A percentile compares a stretch with the other conserved stretches of the same genome.
Conservation (phyloP, 768 basidiomycete genomes). For the Saitozyma sp. region DNA sequence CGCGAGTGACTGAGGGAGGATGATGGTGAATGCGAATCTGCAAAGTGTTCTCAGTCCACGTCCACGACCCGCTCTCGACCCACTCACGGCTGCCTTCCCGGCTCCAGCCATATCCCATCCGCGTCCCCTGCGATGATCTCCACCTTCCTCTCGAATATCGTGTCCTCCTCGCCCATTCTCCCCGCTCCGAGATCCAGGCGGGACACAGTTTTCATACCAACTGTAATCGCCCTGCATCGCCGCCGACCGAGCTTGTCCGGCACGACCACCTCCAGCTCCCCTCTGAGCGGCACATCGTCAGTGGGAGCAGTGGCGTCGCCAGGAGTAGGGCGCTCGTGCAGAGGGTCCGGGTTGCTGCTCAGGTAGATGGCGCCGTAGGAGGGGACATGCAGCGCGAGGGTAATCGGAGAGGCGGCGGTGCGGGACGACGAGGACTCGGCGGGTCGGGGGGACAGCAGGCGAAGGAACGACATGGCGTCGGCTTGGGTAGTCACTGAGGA, state of each 20-base stretch:
- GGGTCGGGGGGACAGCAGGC: neutral
- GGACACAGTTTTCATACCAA: slow-evolving; percentile 20
- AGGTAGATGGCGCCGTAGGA: neutral
- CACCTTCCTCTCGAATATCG: slow-evolving; percentile 33
- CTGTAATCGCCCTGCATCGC: slow-evolving; percentile 21
- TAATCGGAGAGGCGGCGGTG: neutral
- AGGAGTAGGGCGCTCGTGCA: neutral
- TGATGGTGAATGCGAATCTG: slow-evolving; percentile 39
- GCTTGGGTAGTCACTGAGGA: neutral
- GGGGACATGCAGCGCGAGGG: neutral
- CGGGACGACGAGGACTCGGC: neutral
- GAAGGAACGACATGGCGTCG: neutral
- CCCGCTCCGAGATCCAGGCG: slow-evolving; percentile 20
- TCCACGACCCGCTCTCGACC: neutral
- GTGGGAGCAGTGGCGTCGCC: slow-evolving; percentile 12
- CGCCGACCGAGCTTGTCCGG: slow-evolving; percentile 5
- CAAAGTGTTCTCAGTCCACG: neutral
- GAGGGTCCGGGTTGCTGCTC: neutral
- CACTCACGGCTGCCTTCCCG: slow-evolving; percentile 35
- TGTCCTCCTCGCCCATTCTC: slow-evolving; percentile 30
- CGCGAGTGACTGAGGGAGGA: slow-evolving; percentile 32
- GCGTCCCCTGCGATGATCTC: slow-evolving; percentile 27
- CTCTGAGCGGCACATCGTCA: slow-evolving; percentile 19
- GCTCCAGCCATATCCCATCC: slow-evolving; percentile 32
- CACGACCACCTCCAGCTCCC: slow-evolving; percentile 24